Conservation (phyloP, 805 yeast genomes). For the Suhomyces prunicola region DNA sequence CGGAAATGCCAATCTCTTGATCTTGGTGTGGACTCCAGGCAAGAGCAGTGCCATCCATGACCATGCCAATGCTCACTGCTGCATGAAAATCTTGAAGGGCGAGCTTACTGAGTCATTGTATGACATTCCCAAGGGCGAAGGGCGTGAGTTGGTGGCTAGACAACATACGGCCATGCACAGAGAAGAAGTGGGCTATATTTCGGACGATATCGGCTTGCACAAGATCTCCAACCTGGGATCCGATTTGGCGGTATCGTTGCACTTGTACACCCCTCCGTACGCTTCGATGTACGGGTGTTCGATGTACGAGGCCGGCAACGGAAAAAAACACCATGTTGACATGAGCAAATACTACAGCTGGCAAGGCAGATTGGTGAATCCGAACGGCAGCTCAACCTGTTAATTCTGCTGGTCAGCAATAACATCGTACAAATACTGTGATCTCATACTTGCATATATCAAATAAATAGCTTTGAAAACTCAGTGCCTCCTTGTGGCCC, state of each 20-base stretch:
- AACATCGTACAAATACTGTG: too few relatives aligned
- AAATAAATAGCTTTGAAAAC: slow-evolving; percentile 47
- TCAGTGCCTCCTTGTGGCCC: slow-evolving; percentile 53
- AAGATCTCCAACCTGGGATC: slow-evolving; percentile 48
- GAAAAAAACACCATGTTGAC: slow-evolving; percentile 51
- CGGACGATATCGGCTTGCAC: slow-evolving; percentile 66
- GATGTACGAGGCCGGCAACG: slow-evolving; percentile 47
- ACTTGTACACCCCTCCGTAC: slow-evolving; percentile 74
- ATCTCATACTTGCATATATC: not conserved
- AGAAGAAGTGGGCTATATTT: slow-evolving; percentile 60
- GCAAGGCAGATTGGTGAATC: slow-evolving; percentile 46
- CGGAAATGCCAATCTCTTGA: slow-evolving; percentile 62
- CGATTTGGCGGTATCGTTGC: slow-evolving; percentile 57
- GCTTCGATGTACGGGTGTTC: slow-evolving; percentile 59
- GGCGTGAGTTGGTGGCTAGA: slow-evolving; percentile 19
- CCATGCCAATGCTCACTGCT: slow-evolving; percentile 75
- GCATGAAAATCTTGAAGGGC: slow-evolving; percentile 67
- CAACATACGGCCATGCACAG: slow-evolving; percentile 26
- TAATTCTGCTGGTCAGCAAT: slow-evolving; percentile 3
- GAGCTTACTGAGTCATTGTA: slow-evolving; percentile 54
- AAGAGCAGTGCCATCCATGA: slow-evolving; percentile 65
- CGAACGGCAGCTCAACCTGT: slow-evolving; percentile 8
- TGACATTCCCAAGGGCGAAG: slow-evolving; percentile 42
- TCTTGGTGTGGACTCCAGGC: slow-evolving; percentile 71
- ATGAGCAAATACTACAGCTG: slow-evolving; percentile 60